Base-by-base conservation (phyloP, 257 asterid species). In the Gynochthodes officinalis region DNA sequence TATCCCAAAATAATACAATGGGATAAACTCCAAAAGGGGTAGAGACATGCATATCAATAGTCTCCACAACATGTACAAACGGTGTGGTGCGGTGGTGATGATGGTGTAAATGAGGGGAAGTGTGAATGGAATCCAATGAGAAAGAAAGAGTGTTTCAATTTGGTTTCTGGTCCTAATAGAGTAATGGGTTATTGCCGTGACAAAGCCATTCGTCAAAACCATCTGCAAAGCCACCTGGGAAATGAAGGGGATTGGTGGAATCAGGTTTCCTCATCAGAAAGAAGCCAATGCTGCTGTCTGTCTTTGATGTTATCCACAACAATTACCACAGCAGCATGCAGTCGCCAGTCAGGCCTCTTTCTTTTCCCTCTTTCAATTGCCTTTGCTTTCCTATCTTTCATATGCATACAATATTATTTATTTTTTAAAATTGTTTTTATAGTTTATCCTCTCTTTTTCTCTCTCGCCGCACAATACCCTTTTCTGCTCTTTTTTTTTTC, bases 191-290 rank as follows among this genome's bases (percentile, higher is more conserved):
- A 25, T 53, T 55, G 21, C 59, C 68, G 78, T 70, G 23, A 0
- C 27, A 44, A 49, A 43, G 43, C 53, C 42, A 80, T 80, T 80
- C 67, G 83, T 35, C 48, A 19, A 74, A 64, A 71, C 60, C 63
- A 53, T 27, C 48, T 64, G 79, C 28, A 27, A 43, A 11, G 65
- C 58, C 68, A 71, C 66, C 64, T 58, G 71, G 42, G 9, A 49
- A 33, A 67, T 25, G 76, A 69, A 70, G 78, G 69, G 67, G 84
- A 76, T 76, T 76, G 84, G 84, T 64, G 50, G 79, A 80, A 62
- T 16, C 79, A 73, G 81, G 81, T 76, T 65, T 73, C 61, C 79
- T 73, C 55, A 63, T 76, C 81, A 67, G 84, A 71, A 52, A 32
- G 77, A 79, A 42, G 72, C 80, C 73, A 79, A 75, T 66, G 72